Evolutionary conservation across 108 stramenopile species (phyloP), one percentile per base, ranked within the genome.

Genomic region (Asterionellopsis glacialis): DNA sequence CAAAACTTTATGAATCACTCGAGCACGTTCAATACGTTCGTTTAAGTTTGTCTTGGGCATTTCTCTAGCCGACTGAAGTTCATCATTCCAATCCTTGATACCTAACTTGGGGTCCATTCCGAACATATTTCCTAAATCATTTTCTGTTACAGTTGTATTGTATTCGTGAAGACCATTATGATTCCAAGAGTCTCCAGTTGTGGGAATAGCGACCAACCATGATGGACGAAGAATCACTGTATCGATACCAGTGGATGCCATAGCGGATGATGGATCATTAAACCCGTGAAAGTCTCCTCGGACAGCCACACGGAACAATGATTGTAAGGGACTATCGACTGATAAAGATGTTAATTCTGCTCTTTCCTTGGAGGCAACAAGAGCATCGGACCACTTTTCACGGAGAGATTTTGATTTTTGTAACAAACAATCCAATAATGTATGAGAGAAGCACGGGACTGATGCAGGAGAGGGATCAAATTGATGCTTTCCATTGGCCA

Each of bases 71-170:
- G 73, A 61, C 68, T 96, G 97, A 13, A 93, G 73, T 67, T 98
- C 97, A 55, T 98, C 97, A 58, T 98, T 97, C 97, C 97, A 98
- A 65, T 98, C 97, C 28, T 95, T 69, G 39, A 78, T 49, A 9
- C 96, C 96, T 52, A 55, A 74, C 18, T 89, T 75, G 26, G 94
- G 63, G 52, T 97, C 96, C 61, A 97, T 73, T n/a, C 96, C 96
- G 61, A 80, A 94, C 9, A 73, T 69, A 41, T 67, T 63, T 1
- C 72, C 61, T 12, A 93, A 61, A 24, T 94, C 91, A 19, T 92
- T 90, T 57, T 95, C 94, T 6, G 87, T 70, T 13, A 86, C 71
- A 7, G 54, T 44, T n/a, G 53, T 40, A 64, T 81, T 84, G 57
- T 76, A 84, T 24, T 56, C 38, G 59, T 96, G 93, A 25, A 73